Percentiles rank a stretch among this genome's conserved stretches.
phyloP scores from a whole-genome alignment of 331 rosid genomes.

The Phaseolus coccineus region DNA sequence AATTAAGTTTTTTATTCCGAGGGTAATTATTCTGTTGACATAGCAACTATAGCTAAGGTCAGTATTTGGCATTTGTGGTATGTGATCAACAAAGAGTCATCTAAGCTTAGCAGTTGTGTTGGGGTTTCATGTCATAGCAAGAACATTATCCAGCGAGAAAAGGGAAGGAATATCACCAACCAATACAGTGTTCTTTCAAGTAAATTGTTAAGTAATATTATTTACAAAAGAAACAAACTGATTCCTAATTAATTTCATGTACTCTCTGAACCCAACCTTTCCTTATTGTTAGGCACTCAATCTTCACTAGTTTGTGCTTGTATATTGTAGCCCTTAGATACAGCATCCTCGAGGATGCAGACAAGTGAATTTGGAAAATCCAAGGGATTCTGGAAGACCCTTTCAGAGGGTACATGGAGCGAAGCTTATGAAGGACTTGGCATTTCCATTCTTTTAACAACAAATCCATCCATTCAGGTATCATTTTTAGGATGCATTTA shows the following conservation, averaged over 20 bases:
- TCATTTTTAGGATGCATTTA: conserved; percentile 24
- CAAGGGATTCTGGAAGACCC: conserved; percentile 89
- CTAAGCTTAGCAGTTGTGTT: conserved; percentile 4
- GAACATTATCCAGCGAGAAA: background rate
- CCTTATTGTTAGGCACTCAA: conserved; percentile 7
- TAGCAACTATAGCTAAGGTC: conserved; percentile 4
- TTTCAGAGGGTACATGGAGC: conserved; percentile 81
- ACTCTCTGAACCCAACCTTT: background rate
- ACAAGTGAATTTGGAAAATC: conserved; percentile 97
- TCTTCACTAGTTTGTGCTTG: conserved; percentile 41
- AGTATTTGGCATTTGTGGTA: conserved; percentile 28
- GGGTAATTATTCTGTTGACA: conserved; percentile 1
- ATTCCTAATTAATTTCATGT: background rate
- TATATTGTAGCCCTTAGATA: conserved; percentile 82
- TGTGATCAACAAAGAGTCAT: conserved; percentile 31
- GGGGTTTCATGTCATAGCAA: background rate
- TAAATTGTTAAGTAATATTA: background rate
- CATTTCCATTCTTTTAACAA: conserved; percentile 90
- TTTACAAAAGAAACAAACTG: conserved; percentile 19
- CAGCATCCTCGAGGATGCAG: conserved; percentile 93
- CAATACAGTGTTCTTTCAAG: conserved; percentile 5
- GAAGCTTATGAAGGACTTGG: conserved; percentile 94
- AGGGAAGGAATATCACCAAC: background rate
- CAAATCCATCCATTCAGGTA: conserved; percentile 98
- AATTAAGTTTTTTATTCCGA: background rate